Evolutionary conservation across 495 filamentous ascomycete genomes (phyloP).

Genomic region (Arthonia radiata): DNA sequence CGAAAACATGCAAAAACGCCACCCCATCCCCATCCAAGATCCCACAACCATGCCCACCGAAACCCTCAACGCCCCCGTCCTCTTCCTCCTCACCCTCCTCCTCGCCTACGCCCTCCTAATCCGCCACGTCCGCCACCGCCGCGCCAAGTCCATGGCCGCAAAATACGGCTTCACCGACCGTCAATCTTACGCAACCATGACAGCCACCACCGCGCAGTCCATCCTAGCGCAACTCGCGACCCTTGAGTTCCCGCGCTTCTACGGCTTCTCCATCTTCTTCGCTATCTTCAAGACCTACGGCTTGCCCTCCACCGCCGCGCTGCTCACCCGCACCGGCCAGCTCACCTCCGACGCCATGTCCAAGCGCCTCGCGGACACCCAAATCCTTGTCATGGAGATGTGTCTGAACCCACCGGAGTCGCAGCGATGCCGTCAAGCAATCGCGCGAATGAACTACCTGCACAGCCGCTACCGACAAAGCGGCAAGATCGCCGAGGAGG

Average conservation of each 20-base stretch:
- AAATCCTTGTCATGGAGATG: conserved; percentile 30
- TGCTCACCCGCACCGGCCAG: conserved; percentile 32
- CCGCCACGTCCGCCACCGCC: conserved; percentile 22
- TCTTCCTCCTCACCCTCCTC: too few relatives aligned
- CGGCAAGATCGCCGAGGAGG: conserved; percentile 13
- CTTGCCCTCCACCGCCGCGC: conserved; percentile 32
- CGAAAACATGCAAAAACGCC: too few relatives aligned
- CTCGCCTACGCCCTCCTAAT: conserved; percentile 14
- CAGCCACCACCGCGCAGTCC: conserved; percentile 29
- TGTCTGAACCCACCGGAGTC: conserved; percentile 21
- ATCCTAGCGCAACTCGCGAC: conserved; percentile 24
- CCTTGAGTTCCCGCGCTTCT: conserved; percentile 33
- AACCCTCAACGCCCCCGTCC: too few relatives aligned
- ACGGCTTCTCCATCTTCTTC: conserved; percentile 32
- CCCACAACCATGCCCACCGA: too few relatives aligned
- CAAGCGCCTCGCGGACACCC: conserved; percentile 42
- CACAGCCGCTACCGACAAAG: too few relatives aligned
- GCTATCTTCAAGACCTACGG: conserved; percentile 49
- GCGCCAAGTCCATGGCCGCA: conserved; percentile 18
- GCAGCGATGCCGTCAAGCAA: conserved; percentile 20
- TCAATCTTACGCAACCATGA: conserved; percentile 33
- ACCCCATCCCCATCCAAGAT: too few relatives aligned
- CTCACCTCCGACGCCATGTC: conserved; percentile 26
- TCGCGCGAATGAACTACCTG: conserved; percentile 42
- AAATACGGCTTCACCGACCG: conserved; percentile 28